These are phyloP conservation scores for Phytopythium aichiense DNA, from an alignment of 352 stramenopile genomes.

Conservation along the genomic window DNA sequence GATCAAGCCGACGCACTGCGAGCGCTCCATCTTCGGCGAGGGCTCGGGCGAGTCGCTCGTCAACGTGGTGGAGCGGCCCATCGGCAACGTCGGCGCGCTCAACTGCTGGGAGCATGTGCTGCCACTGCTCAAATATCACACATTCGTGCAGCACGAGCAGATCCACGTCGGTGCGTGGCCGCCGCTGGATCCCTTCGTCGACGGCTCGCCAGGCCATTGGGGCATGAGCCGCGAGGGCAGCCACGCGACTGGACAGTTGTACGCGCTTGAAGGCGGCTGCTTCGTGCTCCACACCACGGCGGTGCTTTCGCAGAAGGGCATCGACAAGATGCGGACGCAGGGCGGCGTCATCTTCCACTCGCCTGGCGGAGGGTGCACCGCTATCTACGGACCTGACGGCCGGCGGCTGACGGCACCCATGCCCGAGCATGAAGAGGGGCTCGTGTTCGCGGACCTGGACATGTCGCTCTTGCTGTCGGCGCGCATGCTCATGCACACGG, in stretches of 20 bases:
- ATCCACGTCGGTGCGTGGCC: constrained; percentile 20
- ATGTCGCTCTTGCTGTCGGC: constrained; percentile 6
- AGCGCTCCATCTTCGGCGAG: constrained; percentile 18
- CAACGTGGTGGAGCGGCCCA: constrained; percentile 19
- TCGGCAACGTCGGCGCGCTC: constrained; percentile 17
- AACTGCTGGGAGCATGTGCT: constrained; percentile 20
- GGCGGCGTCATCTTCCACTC: constrained; percentile 5
- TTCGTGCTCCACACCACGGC: constrained; percentile 15
- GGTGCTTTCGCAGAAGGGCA: constrained; percentile 11
- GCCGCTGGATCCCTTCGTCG: constrained; percentile 16
- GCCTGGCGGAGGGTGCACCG: constrained; percentile 14
- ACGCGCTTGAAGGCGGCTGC: constrained; percentile 16
- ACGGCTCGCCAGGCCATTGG: constrained; percentile 15
- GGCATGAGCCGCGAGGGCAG: constrained; percentile 16
- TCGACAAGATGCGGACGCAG: constrained; percentile 12
- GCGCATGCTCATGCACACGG: constrained; percentile 13
- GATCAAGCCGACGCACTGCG: constrained; percentile 21
- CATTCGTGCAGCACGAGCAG: constrained; percentile 16
- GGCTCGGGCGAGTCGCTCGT: constrained; percentile 16
- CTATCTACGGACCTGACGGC: constrained; percentile 19
- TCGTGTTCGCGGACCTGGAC: constrained; percentile 22
- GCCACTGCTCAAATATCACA: constrained; percentile 24
- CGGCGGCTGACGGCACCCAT: constrained; percentile 7
- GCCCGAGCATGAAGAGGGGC: constrained; percentile 12
- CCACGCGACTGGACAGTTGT: constrained; percentile 9